A percentile compares a stretch with the other conserved stretches of the same genome.
These are phyloP conservation scores for Rhodamnia argentea DNA, from an alignment of 345 rosid genomes.

Conservation along the genomic window DNA sequence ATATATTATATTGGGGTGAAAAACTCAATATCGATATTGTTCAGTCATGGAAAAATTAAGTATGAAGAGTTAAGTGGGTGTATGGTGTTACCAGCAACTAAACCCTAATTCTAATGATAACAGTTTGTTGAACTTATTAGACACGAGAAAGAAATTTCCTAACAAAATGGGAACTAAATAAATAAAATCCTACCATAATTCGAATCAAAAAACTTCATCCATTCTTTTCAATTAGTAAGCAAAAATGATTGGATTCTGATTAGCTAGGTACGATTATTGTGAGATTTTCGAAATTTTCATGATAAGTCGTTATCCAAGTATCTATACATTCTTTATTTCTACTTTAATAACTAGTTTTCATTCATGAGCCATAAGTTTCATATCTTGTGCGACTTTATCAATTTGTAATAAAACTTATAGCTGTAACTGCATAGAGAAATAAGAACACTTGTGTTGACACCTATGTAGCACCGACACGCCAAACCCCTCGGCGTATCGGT, in stretches of 20 bases:
- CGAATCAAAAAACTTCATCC: not conserved
- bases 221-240: not conserved
- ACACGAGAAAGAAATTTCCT: not conserved
- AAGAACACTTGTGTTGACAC: not conserved
- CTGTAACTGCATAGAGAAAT: not conserved
- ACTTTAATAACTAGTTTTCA: not conserved
- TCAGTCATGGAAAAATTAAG: not conserved
- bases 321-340: not conserved
- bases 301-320: not conserved
- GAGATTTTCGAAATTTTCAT: not conserved
- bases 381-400: not conserved
- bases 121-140: not conserved
- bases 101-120: not conserved
- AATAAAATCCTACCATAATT: not conserved
- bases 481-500: no score
- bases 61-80: not conserved
- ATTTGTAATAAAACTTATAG: not conserved
- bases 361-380: not conserved
- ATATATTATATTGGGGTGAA: not conserved
- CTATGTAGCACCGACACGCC: no score
- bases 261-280: not conserved
- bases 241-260: not conserved
- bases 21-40: no score
- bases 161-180: not conserved
- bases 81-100: not conserved